These are phyloP conservation scores for Zhuliangozyma blackwelliae DNA, from an alignment of 1,139 yeast species.

Conservation along the genomic window DNA sequence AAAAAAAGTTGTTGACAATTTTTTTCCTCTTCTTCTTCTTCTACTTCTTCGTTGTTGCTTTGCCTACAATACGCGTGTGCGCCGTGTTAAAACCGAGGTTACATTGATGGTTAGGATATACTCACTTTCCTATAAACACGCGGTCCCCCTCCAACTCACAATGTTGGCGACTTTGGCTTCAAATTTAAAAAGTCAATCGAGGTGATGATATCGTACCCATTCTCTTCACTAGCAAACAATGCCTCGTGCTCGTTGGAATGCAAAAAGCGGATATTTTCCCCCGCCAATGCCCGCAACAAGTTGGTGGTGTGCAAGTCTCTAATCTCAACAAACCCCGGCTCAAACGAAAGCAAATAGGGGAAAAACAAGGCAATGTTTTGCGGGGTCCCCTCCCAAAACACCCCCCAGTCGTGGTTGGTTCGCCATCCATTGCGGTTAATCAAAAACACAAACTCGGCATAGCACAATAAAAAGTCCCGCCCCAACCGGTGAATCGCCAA, in stretches of 20 bases:
- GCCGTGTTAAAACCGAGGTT: too few species aligned
- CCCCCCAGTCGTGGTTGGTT: conserved; percentile 88
- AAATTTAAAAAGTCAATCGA: conserved; percentile 75
- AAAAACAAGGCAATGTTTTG: conserved; percentile 89
- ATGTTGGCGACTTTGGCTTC: conserved; percentile 26
- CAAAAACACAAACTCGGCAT: conserved; percentile 89
- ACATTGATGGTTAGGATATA: too few species aligned
- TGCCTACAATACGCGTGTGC: too few species aligned
- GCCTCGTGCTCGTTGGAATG: conserved; percentile 94
- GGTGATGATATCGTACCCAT: conserved; percentile 87
- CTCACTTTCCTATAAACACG: too few species aligned
- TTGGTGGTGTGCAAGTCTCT: conserved; percentile 88
- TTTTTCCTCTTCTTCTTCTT: background rate
- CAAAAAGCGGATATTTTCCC: conserved; percentile 84
- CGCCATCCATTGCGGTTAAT: conserved; percentile 97
- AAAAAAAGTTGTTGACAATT: too few species aligned
- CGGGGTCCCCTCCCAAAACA: conserved; percentile 96
- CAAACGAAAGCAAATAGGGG: conserved; percentile 90
- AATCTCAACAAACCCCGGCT: conserved; percentile 84
- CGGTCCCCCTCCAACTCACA: too few species aligned
- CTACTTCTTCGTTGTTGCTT: too few species aligned
- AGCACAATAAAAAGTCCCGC: conserved; percentile 79
- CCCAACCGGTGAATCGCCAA: conserved; percentile 88
- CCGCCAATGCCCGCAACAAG: conserved; percentile 83
- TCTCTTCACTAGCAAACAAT: conserved; percentile 86